Base-by-base conservation (phyloP, 495 filamentous ascomycete genomes). In the Hypomontagnella monticulosa region DNA sequence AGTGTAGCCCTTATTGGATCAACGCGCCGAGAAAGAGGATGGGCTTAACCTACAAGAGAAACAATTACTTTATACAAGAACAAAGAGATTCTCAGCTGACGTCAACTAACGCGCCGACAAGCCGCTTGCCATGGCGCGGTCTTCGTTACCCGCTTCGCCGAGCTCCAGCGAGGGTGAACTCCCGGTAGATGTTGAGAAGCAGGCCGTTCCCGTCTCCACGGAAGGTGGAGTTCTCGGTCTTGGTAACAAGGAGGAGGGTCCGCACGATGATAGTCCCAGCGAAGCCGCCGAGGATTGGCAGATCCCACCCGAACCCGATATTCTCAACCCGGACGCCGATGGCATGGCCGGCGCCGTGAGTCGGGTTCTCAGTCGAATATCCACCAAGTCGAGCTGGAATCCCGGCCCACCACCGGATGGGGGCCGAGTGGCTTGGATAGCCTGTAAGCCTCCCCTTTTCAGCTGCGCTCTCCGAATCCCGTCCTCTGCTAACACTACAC, bases 381-480 rank as follows among this genome's bases (percentile, higher is more conserved):
- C 73, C 38, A 78, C 79, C 14, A 79, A 76, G 33, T 74, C 73
- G 12, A 77, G 71, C 40, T 77, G 73, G 73, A 76, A 79, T 47
- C 80, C 80, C 0, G 78, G 76, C 1, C 82, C 82, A 30, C 84
- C 84, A 2, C 84, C 84, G 7, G 83, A 86, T 57, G 84, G 84
- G 1, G 84, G 84, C 1, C 58, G 55, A 42, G 63, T 70, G 33
- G 84, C 82, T 14, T 87, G 84, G 83, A 51, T 73, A 1, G 76
- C 79, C 23, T 80, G 79, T 82, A 46, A 42, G 61, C 60, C 20
- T 57, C 16, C 20, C 48, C 54, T 27, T 10, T 14, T 50, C 15
- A 38, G 42, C 7, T 18, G 20, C 10, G 23, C 18, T 20, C 18
- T 12, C 16, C 11, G 20, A 15, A 6, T 44, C 5, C 1, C 14